Evolutionary conservation across 1,139 yeast species (phyloP), one percentile per base, ranked within the genome.

Genomic region (Scheffersomyces lignicola): DNA sequence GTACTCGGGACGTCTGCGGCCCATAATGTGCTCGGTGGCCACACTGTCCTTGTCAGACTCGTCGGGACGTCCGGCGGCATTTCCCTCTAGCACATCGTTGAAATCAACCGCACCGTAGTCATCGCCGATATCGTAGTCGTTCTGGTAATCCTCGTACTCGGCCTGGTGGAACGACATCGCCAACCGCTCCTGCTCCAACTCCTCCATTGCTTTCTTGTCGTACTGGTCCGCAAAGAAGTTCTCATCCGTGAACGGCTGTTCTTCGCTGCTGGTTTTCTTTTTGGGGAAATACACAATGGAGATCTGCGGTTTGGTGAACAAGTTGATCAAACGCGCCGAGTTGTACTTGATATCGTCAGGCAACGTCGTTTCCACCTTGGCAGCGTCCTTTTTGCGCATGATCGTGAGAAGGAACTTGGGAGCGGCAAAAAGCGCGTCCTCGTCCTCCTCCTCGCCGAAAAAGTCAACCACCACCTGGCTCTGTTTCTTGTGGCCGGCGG

Each of bases 271-370:
- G 11, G 34, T 35, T 23, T 43, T 36, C 34, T 49, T 55, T 15
- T 49, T 49, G 1, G 64, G 55, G 42, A 63, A 63, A 28, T 57
- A 56, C 37, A 63, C 38, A 18, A 69, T 69, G 28, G 66, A 48
- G 34, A 60, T 62, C 12, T 67, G 62, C 2, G 95, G 94, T 53
- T 85, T 86, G 35, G 83, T 63, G 52, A 88, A 86, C 20, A 87
- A 64, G 40, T 75, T 76, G 11, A 86, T 76, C 36, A 90, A 70
- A 42, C 79, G 73, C 31, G 77, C 76, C 0, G 96, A 81, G 10
- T 83, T 75, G 57, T 85, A 88, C 44, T 77, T 81, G 39, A 77
- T 73, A 55, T 88, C 96, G 47, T 68, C 84, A 0, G 96, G 96
- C 12, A 90, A 59, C 24, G 79, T 60, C 42, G 78, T 58, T 10